Percentiles rank a stretch among this genome's conserved stretches.
Evolutionary conservation across 352 stramenopile genomes (phyloP).

Genomic region (Thalassiosira hispida): DNA sequence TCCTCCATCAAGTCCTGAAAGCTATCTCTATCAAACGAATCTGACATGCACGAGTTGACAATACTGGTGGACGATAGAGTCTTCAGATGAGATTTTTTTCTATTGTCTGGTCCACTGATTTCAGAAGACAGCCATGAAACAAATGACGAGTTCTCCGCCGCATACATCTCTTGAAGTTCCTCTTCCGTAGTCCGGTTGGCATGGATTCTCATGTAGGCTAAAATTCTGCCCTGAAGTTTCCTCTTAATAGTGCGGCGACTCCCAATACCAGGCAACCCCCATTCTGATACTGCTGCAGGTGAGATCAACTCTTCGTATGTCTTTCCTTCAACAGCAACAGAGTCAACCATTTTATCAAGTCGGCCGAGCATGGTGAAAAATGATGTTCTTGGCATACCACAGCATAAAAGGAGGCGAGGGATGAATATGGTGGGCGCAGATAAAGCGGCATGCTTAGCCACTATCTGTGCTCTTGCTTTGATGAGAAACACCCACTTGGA

Average conservation of each 20-base stretch:
- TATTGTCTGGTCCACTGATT: conserved; percentile 10
- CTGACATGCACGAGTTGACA: background rate
- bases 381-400: conserved; percentile 64
- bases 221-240: conserved; percentile 70
- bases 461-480: conserved; percentile 62
- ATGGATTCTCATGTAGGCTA: conserved; percentile 66
- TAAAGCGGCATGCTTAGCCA: conserved; percentile 68
- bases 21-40: background rate
- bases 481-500: conserved; percentile 76
- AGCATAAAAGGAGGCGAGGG: conserved; percentile 76
- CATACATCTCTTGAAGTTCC: conserved; percentile 31
- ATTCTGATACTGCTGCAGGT: conserved; percentile 64
- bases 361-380: conserved; percentile 74
- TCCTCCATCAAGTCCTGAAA: conserved; percentile 27
- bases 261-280: conserved; percentile 64
- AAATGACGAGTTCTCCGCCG: conserved; percentile 57
- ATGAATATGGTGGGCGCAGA: conserved; percentile 70
- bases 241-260: conserved; percentile 49
- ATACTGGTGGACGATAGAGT: conserved; percentile 11
- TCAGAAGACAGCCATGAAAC: conserved; percentile 45
- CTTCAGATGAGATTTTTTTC: conserved; percentile 47
- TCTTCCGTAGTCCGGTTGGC: conserved; percentile 16
- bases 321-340: conserved; percentile 43
- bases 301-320: conserved; percentile 63
- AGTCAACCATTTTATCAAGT: conserved; percentile 63